Evolutionary conservation across 1,284 basidiomycete genomes (phyloP), one percentile per base, ranked within the genome.

Genomic region (Ganoderma multipileum): DNA sequence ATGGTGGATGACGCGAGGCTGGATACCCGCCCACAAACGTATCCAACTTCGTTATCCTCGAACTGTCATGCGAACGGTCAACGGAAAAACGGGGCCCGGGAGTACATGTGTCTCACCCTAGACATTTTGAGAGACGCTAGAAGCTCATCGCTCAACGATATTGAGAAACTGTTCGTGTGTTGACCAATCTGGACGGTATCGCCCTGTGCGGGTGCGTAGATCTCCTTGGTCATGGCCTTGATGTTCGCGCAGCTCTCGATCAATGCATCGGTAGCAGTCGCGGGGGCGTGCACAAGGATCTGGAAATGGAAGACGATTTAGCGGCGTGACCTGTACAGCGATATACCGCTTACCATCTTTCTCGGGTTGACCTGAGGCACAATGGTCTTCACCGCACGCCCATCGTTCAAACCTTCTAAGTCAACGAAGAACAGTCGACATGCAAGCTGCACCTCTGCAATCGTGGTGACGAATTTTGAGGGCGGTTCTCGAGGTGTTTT

Each of bases 11-110:
- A 96, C 12, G 94, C 90, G 61, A 94, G 91, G 58, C 91, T 89
- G 5, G 92, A 86, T 38, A 99, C 90, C 33, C 93, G 89, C 33
- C 96, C 97, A 39, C 91, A 91, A 50, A 99, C 90, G 79, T 93
- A 96, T 23, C 94, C 95, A 52, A 99, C 93, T 79, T 99, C 96
- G 78, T 97, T 99, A 76, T 98, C 97, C 77, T 99, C 98, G 77
- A 98, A 98, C 94, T 97, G 72, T 39, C 52, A 55, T 54, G 23
- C 72, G 60, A 64, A 65, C 62, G 28, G 12, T n/a, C 38, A 63
- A 50, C 70, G 60, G 61, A 23, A 30, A 54, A 28, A 47, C 16
- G 59, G n/a, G 16, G 36, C 18, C 2, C 30, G 4, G 9, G 12
- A 39, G 16, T n/a, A 18, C 9, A 20, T 8, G 41, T 0, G 33